Base-by-base conservation (phyloP, 108 stramenopile species). In the Pseudonitzschia pungens region DNA sequence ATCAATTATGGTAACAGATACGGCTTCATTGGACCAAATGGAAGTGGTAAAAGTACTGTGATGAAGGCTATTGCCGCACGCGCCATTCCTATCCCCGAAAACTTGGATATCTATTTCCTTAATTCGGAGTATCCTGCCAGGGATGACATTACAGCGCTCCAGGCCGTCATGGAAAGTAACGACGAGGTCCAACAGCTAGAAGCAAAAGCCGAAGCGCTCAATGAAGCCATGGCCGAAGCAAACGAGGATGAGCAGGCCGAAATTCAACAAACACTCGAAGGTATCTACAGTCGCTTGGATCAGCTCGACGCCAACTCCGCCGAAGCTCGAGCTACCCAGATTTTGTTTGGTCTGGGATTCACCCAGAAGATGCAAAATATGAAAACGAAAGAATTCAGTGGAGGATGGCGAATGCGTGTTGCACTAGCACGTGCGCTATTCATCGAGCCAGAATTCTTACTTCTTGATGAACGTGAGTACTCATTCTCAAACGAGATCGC, bases 321-420 rank as follows among this genome's bases (percentile, higher is more conserved):
- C 54, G 97, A 99, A 87, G 84, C 92, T n/a, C 83, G 99, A 43
- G 99, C 99, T 31, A 95, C 96, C 31, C 74, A 84, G 26, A 99
- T 99, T 85, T 82, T 99, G 28, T 77, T 87, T 65, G 99, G 99
- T 59, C 80, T 99, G 11, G 98, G 98, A 40, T 99, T 99, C 75
- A 97, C 99, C 29, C 69, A 68, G 14, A 81, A 82, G 28, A 97
- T 96, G 96, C 96, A 97, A 82, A 41, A 76, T 21, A 97, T 93
- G 89, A 96, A 88, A 67, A 99, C 98, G 22, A 71, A 78, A 53
- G 98, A 98, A 68, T 99, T 99, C 79, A 84, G 81, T 74, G 99
- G 99, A 72, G 99, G 99, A 28, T 99, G 99, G 99, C 84, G 98
- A 28, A 99, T 99, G 98, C 88, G 98, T 53, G 97, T 99, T 28